Conservation (phyloP, 345 rosid species). For the Citrus hindsii region DNA sequence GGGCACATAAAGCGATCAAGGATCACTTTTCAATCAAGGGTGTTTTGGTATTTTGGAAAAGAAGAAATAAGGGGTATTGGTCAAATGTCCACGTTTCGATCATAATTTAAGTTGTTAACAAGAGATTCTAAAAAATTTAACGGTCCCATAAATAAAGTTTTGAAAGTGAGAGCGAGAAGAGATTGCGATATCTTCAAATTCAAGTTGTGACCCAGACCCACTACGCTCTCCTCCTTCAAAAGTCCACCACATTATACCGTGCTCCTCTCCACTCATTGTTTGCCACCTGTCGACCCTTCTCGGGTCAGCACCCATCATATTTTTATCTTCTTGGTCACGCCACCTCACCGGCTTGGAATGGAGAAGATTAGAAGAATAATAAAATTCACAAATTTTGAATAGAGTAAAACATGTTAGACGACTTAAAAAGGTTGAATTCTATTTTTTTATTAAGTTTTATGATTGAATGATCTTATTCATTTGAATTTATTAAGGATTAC, state of each 20-base stretch:
- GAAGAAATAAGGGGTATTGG: not conserved
- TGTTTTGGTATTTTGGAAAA: not conserved
- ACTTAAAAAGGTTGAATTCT: not conserved
- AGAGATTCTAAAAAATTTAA: not conserved
- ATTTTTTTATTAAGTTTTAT: too few species aligned
- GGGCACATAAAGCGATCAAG: not conserved
- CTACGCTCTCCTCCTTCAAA: not conserved
- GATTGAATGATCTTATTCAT: too few species aligned
- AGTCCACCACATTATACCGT: not conserved
- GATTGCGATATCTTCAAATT: not conserved
- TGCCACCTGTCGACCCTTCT: not conserved
- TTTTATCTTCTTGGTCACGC: not conserved
- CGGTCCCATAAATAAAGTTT: constrained; percentile 1
- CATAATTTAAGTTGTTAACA: not conserved
- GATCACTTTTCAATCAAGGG: not conserved
- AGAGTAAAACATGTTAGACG: not conserved
- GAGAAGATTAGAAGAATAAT: not conserved
- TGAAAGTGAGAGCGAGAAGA: not conserved
- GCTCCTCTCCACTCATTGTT: not conserved
- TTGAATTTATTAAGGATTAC: too few species aligned
- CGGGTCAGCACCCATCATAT: not conserved
- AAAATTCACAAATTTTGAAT: not conserved
- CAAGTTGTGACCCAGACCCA: not conserved
- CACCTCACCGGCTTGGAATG: not conserved
- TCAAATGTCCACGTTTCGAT: constrained; percentile 1